Percentiles rank a stretch among this genome's conserved stretches.
These are phyloP conservation scores for Mycosphaerelloides madeirae DNA, from an alignment of 2,329 filamentous ascomycete species.

Conservation along the genomic window DNA sequence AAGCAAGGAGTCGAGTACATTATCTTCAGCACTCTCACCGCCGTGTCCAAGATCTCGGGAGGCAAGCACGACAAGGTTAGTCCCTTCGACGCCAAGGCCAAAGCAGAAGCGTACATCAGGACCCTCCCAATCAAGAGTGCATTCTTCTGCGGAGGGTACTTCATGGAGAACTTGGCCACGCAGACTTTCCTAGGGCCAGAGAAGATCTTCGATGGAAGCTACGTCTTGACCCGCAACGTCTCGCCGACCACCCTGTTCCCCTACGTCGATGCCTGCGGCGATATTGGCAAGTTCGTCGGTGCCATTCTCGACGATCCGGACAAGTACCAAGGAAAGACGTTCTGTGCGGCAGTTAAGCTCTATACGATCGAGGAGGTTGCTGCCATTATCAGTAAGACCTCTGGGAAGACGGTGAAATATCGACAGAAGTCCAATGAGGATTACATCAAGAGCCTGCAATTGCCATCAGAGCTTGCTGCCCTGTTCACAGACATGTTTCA, in stretches of 20 bases:
- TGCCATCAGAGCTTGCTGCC: no score
- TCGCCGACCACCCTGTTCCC: not conserved
- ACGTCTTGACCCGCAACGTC: not conserved
- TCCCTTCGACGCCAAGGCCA: not conserved
- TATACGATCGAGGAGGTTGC: not conserved
- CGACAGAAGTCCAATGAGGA: slow-evolving; percentile 1
- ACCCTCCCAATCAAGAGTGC: not conserved
- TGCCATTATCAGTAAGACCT: not conserved
- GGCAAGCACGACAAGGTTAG: not conserved
- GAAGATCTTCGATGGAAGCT: not conserved
- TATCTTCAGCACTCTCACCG: not conserved
- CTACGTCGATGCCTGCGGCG: not conserved
- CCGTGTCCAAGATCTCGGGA: not conserved
- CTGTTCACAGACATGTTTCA: no score
- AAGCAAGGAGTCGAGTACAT: not conserved
- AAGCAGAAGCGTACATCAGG: not conserved
- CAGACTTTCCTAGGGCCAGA: not conserved
- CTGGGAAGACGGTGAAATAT: not conserved
- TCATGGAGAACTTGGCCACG: not conserved
- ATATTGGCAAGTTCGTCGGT: slow-evolving; percentile 1
- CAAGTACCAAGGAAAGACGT: slow-evolving; percentile 1
- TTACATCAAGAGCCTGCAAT: no score
- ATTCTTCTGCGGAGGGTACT: not conserved
- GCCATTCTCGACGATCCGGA: not conserved
- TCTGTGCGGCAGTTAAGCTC: not conserved